Conservation (phyloP, 2,329 filamentous ascomycete species). For the Didymellaceae sp. region DNA sequence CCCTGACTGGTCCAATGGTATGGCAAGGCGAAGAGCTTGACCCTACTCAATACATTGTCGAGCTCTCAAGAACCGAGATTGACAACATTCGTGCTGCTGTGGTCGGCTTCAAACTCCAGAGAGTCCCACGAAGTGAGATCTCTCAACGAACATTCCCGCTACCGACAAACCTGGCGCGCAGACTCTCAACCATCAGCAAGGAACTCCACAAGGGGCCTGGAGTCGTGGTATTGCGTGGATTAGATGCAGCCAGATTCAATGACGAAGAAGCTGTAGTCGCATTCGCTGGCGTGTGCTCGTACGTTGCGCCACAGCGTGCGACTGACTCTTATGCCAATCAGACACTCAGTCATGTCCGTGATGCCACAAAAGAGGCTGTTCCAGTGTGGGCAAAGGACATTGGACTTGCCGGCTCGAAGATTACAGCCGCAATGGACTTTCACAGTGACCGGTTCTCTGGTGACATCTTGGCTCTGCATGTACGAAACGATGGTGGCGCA, state of each 20-base stretch:
- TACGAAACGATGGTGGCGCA: slow-evolving; percentile 42
- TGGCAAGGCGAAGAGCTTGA: slow-evolving; percentile 41
- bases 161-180: slow-evolving; percentile 27
- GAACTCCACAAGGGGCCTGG: slow-evolving; percentile 41
- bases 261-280: slow-evolving; percentile 48
- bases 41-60: slow-evolving; percentile 34
- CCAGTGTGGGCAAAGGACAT: slow-evolving; percentile 42
- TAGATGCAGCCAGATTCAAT: slow-evolving; percentile 42
- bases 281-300: slow-evolving; percentile 42
- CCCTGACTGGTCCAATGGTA: slow-evolving; percentile 41
- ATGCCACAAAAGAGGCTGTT: slow-evolving; percentile 44
- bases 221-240: slow-evolving; percentile 42
- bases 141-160: slow-evolving; percentile 31
- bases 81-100: slow-evolving; percentile 42
- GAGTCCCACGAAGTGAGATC: slow-evolving; percentile 12
- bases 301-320: slow-evolving; percentile 40
- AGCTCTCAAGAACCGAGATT: slow-evolving; percentile 35
- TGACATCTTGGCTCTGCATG: slow-evolving; percentile 45
- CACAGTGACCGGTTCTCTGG: slow-evolving; percentile 49
- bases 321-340: slow-evolving; percentile 49
- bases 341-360: slow-evolving; percentile 45
- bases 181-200: slow-evolving; percentile 34
- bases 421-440: slow-evolving; percentile 47
- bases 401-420: slow-evolving; percentile 48
- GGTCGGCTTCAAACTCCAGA: slow-evolving; percentile 35